phyloP scores from a whole-genome alignment of 2,329 filamentous ascomycete genomes.

The Alternaria sp. region DNA sequence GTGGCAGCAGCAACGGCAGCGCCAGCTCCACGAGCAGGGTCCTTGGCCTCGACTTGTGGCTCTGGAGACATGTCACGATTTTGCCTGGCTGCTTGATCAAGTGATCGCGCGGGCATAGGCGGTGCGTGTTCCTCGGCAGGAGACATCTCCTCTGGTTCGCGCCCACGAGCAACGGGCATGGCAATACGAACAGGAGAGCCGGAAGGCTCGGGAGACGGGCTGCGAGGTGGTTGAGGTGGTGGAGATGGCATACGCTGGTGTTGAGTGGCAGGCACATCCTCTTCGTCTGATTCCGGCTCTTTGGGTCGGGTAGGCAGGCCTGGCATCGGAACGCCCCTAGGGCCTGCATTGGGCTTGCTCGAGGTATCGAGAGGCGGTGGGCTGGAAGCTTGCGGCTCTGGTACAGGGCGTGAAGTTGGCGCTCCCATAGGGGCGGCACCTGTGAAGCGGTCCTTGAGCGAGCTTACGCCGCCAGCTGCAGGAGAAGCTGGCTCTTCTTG shows the following conservation, averaged over 20 bases:
- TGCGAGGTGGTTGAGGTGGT: conserved; percentile 46
- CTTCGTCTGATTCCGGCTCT: conserved; percentile 51
- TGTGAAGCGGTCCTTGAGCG: conserved; percentile 83
- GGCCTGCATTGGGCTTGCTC: conserved; percentile 69
- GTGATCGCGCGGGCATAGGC: conserved; percentile 68
- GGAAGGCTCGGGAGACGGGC: conserved; percentile 60
- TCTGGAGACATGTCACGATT: conserved; percentile 72
- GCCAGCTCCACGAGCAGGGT: conserved; percentile 61
- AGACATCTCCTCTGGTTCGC: conserved; percentile 59
- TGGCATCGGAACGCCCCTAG: conserved; percentile 75
- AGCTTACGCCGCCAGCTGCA: conserved; percentile 67
- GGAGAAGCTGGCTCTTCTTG: conserved; percentile 62
- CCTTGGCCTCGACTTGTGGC: conserved; percentile 63
- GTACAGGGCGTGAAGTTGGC: conserved; percentile 51
- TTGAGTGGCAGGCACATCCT: conserved; percentile 61
- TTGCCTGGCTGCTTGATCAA: conserved; percentile 67
- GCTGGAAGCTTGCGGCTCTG: conserved; percentile 52
- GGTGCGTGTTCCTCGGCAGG: conserved; percentile 57
- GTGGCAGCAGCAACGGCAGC: conserved; percentile 53
- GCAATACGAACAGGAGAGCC: conserved; percentile 84
- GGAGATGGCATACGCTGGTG: conserved; percentile 55
- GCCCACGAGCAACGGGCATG: conserved; percentile 76
- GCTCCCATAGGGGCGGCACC: conserved; percentile 67
- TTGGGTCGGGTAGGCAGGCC: conserved; percentile 70
- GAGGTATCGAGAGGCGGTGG: conserved; percentile 70